These are phyloP conservation scores for Bisporella sp. DNA, from an alignment of 2,329 filamentous ascomycete genomes.

Conservation along the genomic window DNA sequence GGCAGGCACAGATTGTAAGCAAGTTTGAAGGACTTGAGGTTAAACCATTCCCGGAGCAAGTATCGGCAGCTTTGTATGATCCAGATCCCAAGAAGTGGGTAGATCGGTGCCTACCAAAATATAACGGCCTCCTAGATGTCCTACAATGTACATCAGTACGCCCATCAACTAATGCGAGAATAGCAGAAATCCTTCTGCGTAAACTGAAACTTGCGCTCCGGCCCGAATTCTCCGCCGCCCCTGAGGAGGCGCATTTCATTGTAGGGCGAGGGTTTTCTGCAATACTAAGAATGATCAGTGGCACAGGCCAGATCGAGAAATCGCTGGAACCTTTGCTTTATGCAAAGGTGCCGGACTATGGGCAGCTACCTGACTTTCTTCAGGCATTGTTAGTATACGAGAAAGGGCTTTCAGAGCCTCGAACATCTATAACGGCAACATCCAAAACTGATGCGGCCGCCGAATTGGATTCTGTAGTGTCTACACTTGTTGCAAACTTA, in stretches of 20 bases:
- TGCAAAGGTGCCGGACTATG: constrained; percentile 59
- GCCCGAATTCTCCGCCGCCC: constrained; percentile 50
- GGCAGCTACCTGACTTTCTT: constrained; percentile 58
- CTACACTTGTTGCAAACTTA: constrained; percentile 65
- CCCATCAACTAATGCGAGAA: constrained; percentile 58
- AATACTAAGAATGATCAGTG: constrained; percentile 59
- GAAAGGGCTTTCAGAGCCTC: constrained; percentile 16
- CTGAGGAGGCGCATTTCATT: constrained; percentile 64
- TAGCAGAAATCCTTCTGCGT: constrained; percentile 57
- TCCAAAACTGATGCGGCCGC: constrained; percentile 32
- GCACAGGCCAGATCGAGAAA: constrained; percentile 49
- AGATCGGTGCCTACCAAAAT: constrained; percentile 57
- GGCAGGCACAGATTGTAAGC: constrained; percentile 66
- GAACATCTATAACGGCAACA: neutral
- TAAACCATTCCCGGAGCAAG: constrained; percentile 58
- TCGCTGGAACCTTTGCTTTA: constrained; percentile 59
- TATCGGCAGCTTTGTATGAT: constrained; percentile 42
- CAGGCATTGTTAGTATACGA: constrained; percentile 55
- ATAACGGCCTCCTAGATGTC: constrained; percentile 59
- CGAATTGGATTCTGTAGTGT: constrained; percentile 54
- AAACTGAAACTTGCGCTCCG: constrained; percentile 60
- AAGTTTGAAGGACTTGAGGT: constrained; percentile 61
- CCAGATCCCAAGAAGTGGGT: constrained; percentile 56
- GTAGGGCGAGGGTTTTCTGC: constrained; percentile 68
- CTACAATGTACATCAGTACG: constrained; percentile 56